Evolutionary conservation across 2,329 filamentous ascomycete species (phyloP).

Genomic region (Colletotrichum truncatum): DNA sequence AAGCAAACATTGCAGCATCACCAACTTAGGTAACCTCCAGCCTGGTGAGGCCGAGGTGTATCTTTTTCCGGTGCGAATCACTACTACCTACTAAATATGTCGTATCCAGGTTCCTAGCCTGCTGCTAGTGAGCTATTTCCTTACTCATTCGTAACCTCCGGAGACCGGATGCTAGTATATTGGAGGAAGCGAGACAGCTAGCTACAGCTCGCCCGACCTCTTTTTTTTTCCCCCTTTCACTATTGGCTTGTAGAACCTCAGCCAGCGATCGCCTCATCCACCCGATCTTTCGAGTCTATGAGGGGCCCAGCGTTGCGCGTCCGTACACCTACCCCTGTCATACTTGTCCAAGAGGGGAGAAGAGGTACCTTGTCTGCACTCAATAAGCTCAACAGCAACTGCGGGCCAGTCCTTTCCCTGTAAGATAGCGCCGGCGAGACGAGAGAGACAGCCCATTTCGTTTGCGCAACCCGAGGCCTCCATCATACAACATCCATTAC

Average conservation of each 20-base stretch:
- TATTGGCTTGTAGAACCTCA: not conserved
- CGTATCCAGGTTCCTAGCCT: slow-evolving; percentile 10
- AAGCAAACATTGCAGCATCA: too few relatives aligned
- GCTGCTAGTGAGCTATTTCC: slow-evolving; percentile 2
- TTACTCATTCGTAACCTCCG: not conserved
- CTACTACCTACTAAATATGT: slow-evolving; percentile 8
- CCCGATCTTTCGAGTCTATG: slow-evolving; percentile 12
- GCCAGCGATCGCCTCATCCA: slow-evolving; percentile 28
- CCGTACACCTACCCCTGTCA: slow-evolving; percentile 3
- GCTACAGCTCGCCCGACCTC: slow-evolving; percentile 13
- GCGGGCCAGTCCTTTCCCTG: slow-evolving; percentile 1
- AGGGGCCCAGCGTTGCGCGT: slow-evolving; percentile 19
- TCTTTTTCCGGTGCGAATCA: slow-evolving; percentile 4
- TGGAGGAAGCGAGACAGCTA: not conserved
- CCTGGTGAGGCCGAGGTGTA: too few relatives aligned
- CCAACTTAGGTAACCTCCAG: too few relatives aligned
- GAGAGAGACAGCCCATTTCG: not conserved
- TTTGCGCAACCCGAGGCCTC: not conserved
- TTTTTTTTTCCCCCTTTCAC: not conserved
- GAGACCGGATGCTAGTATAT: not conserved
- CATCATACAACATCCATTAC: not conserved
- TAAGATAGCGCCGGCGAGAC: not conserved
- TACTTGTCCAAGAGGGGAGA: not conserved
- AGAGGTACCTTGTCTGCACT: not conserved
- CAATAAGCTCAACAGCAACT: not conserved